Percentiles rank a stretch among this genome's conserved stretches.
Conservation (phyloP, 163 green algal species). For the Scenedesmus sp. region DNA sequence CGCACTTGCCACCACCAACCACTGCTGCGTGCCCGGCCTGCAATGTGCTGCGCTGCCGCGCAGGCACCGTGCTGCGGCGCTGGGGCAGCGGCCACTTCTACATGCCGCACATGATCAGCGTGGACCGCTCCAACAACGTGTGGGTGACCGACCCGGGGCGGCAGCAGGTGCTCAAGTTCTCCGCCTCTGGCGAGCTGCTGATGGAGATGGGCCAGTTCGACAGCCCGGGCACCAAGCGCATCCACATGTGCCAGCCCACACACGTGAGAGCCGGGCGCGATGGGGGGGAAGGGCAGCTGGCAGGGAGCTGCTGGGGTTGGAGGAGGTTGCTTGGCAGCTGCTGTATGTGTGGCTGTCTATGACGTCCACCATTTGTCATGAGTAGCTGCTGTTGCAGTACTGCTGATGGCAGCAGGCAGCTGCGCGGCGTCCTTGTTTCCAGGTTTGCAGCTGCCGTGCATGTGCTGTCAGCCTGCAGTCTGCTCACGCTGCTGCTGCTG, state of each 20-base stretch:
- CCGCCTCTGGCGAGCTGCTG: conserved; percentile 61
- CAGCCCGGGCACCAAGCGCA: conserved; percentile 54
- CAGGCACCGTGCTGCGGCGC: conserved; percentile 32
- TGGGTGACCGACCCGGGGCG: conserved; percentile 84
- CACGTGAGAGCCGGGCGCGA: conserved; percentile 59
- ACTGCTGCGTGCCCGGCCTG: background rate
- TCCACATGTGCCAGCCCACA: conserved; percentile 82
- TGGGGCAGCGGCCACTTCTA: conserved; percentile 21
- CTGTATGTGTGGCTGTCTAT: no score
- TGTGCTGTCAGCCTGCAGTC: background rate
- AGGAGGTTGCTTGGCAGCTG: no score
- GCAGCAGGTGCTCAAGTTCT: conserved; percentile 82
- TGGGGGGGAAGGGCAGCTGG: background rate
- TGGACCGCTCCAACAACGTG: conserved; percentile 75
- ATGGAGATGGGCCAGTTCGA: conserved; percentile 63
- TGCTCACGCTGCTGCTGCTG: background rate
- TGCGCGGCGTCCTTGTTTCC: no score
- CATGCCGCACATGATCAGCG: conserved; percentile 88
- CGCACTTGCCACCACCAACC: background rate
- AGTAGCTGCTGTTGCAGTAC: no score
- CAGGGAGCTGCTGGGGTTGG: no score
- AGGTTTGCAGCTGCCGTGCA: no score
- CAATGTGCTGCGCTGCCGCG: background rate
- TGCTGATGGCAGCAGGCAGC: no score
- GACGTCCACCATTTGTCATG: no score